These are phyloP conservation scores for Fusarium acutatum DNA, from an alignment of 2,329 filamentous ascomycete species.

Conservation along the genomic window DNA sequence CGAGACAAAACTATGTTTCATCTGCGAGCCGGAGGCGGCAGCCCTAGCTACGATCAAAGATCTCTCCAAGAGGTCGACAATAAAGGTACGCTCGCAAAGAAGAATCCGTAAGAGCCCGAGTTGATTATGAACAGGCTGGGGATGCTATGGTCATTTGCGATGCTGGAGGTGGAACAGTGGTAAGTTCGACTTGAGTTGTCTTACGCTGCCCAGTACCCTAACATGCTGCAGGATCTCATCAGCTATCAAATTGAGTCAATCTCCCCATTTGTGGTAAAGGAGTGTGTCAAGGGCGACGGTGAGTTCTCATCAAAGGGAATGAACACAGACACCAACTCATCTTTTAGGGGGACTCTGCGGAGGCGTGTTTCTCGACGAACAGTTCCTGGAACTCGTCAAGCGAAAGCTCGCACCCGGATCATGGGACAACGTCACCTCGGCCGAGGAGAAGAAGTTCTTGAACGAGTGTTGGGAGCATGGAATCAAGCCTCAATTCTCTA, in stretches of 20 bases:
- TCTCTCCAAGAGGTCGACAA: constrained; percentile 23
- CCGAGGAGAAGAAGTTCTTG: constrained; percentile 24
- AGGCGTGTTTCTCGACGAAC: constrained; percentile 51
- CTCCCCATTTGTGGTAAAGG: constrained; percentile 44
- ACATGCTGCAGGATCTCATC: constrained; percentile 48
- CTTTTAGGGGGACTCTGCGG: no score
- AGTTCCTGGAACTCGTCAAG: constrained; percentile 44
- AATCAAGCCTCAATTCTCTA: constrained; percentile 40
- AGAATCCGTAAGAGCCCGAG: no score
- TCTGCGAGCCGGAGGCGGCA: no score
- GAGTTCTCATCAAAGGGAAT: no score
- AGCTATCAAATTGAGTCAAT: constrained; percentile 45
- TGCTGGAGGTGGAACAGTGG: constrained; percentile 50
- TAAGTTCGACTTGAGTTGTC: constrained; percentile 1
- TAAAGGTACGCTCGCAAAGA: constrained; percentile 28
- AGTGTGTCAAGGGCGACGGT: constrained; percentile 51
- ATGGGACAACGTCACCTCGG: background rate
- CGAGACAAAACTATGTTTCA: no score
- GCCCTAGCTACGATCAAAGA: no score
- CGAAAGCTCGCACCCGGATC: constrained; percentile 3
- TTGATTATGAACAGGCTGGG: constrained; percentile 2
- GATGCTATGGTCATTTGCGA: constrained; percentile 47
- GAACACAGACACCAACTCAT: no score
- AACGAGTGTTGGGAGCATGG: constrained; percentile 43
- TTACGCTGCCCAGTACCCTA: accelerated